A percentile compares a stretch with the other conserved stretches of the same genome.
These are phyloP conservation scores for Vitis rotundifolia DNA, from an alignment of 164 flowering plant genomes.

Conservation along the genomic window DNA sequence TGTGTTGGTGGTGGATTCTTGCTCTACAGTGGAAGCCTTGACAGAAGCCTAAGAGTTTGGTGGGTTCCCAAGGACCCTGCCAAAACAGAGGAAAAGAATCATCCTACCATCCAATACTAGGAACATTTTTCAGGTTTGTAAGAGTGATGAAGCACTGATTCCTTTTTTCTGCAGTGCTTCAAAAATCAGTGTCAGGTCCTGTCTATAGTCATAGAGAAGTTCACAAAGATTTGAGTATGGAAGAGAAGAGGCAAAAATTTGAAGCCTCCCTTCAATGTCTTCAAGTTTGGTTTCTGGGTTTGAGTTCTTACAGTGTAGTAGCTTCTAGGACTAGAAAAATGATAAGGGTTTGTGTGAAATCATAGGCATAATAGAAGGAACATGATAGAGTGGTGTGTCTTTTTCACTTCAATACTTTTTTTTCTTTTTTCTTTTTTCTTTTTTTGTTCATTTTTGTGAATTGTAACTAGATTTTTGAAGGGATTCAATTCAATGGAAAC, in stretches of 20 bases:
- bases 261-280: neutral
- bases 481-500: constrained; percentile 11
- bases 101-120: constrained; percentile 5
- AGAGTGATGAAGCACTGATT: constrained; percentile 17
- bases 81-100: neutral
- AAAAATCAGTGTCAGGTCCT: constrained; percentile 3
- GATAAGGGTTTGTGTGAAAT: constrained; percentile 5
- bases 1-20: constrained; percentile 80
- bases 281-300: neutral
- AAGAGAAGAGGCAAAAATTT: neutral
- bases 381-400: constrained; percentile 4
- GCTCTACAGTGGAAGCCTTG: constrained; percentile 96
- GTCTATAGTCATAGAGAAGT: neutral
- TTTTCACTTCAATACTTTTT: neutral
- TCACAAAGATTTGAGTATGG: neutral
- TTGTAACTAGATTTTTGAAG: constrained; percentile 17
- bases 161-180: constrained; percentile 32
- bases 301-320: neutral
- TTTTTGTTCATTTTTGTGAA: constrained; percentile 5
- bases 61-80: constrained; percentile 70
- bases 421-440: neutral
- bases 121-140: constrained; percentile 2
- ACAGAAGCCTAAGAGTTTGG: constrained; percentile 89
- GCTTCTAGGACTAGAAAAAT: neutral
- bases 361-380: neutral